phyloP scores from a whole-genome alignment of 2,329 filamentous ascomycete species.

The Paraphaeosphaeria minitans region DNA sequence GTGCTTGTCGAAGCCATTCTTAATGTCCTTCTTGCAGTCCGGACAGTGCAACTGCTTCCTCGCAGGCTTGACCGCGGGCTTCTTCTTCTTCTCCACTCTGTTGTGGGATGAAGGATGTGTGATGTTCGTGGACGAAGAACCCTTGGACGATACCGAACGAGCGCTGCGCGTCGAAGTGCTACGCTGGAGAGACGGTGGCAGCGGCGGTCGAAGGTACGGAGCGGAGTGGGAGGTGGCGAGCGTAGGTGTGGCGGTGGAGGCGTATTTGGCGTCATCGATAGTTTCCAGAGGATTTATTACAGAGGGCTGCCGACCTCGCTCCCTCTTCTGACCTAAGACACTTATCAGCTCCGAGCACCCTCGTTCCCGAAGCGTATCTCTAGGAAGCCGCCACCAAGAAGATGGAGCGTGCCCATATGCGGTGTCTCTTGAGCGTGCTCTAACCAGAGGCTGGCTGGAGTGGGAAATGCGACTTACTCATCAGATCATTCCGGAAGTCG shows the following conservation, averaged over 20 bases:
- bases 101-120: constrained; percentile 5
- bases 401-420: too few species aligned
- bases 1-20: constrained; percentile 13
- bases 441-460: neutral
- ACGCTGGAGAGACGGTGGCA: neutral
- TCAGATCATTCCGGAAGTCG: neutral
- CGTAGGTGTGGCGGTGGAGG: constrained; percentile 8
- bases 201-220: constrained; percentile 1
- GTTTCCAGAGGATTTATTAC: neutral
- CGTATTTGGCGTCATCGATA: constrained; percentile 8
- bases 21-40: neutral
- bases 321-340: constrained; percentile 3
- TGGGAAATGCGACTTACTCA: constrained; percentile 2
- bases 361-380: neutral
- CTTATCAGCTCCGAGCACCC: neutral
- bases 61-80: neutral
- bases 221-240: neutral
- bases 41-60: constrained; percentile 10
- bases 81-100: neutral
- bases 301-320: neutral
- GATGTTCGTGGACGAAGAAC: constrained; percentile 9
- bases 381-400: neutral
- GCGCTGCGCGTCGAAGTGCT: constrained; percentile 2
- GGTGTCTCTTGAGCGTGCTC: neutral
- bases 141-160: constrained; percentile 4